Evolutionary conservation across 2,329 filamentous ascomycete genomes (phyloP), one percentile per base, ranked within the genome.

Genomic region (Colletotrichum gigasporum): DNA sequence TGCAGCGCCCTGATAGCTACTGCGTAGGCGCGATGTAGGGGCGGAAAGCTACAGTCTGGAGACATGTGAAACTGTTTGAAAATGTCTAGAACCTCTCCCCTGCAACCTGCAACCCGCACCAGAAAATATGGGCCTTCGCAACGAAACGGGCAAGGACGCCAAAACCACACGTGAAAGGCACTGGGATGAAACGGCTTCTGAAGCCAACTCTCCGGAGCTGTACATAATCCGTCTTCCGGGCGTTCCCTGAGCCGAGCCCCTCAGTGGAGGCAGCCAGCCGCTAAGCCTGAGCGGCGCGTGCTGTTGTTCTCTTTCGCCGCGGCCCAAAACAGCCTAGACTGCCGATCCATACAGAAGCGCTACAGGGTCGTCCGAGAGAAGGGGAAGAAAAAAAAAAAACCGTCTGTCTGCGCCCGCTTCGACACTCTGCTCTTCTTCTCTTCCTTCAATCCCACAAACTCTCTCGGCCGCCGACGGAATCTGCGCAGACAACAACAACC

Each of bases 311-410:
- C 37, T 34, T 22, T 24, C 24, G 30, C 41, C 54, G 56, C n/a
- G 44, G 56, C 56, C 10, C 47, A 44, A 16, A 4, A 53, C 30
- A 24, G 48, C 41, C 55, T 65, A 30, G 56, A 61, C 35, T 55
- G 57, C 34, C 37, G 62, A 65, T 62, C 57, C 56, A 55, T 62
- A 48, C 55, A 48, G 34, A 20, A 53, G 61, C 47, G 48, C 47
- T 54, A 61, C 47, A 55, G 55, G 44, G 60, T 50, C 48, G 34
- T 48, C 39, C 47, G 55, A 60, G 30, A n/a, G 26, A 9, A 4
- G 30, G 28, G 22, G 35, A 54, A 32, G 16, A 59, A 58, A 55
- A 53, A 59, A 50, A 32, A 61, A 24, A 20, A 35, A 18, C 28
- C 30, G 12, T 16, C 18, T 20, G 30, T 44, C 37, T 52, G 45